Evolutionary conservation across 169 alveolate species (phyloP), one percentile per base, ranked within the genome.

Genomic region (Theileria equi): DNA sequence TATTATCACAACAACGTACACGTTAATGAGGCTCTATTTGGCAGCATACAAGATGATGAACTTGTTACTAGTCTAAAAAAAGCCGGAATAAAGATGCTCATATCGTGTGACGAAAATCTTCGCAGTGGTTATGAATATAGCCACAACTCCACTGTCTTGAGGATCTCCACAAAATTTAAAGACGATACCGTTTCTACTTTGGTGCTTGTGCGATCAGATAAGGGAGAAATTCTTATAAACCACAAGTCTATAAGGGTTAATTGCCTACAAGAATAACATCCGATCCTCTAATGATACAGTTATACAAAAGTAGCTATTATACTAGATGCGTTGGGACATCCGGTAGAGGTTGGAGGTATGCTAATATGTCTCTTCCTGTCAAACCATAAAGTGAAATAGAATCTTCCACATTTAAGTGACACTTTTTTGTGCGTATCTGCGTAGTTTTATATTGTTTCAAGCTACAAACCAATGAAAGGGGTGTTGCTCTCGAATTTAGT

Each of bases 401-500:
- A 36, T 77, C 69, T 26, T 11, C 50, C 1, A 67, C 59, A 13
- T 16, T 32, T 32, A 67, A 35, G 54, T 66, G 31, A 38, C 52
- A 40, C 44, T 77, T 65, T 8, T 40, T 34, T 21, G 62, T 67
- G 16, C 86, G 21, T 41, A 74, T 53, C 84, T 74, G 31, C 11
- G 31, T 13, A 28, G 21, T 31, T 49, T 2, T 17, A 10, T 1
- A n/a, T 13, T 31, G 28, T 28, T 29, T 2, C 3, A 10, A 8
- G 2, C 32, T 0, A 48, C 62, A 1, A 58, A 77, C 86, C 69
- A 85, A 65, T 13, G 83, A 71, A 10, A 47, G 34, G 73, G 76
- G 49, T 10, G 92, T 85, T 13, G 82, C 92, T 17, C 62, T 31
- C 0, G 85, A 65, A 47, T 79, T 79, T 5, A 85, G 44, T 17